phyloP scores from a whole-genome alignment of 2,329 filamentous ascomycete species.

The Microcyclospora tardicrescens region DNA sequence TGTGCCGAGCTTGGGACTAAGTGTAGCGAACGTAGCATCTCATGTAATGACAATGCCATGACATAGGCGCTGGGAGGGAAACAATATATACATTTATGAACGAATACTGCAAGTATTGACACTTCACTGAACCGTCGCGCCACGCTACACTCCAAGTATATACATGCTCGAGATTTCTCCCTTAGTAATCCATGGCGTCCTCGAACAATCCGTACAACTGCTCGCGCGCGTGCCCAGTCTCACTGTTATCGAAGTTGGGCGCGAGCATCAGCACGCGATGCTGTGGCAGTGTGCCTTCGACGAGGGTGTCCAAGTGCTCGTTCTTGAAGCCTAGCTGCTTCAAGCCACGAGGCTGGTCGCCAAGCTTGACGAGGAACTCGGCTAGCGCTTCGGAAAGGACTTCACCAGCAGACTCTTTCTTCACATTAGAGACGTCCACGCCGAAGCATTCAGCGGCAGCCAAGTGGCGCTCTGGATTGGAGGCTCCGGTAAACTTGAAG shows the following conservation, averaged over 20 bases:
- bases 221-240: conserved; percentile 36
- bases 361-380: conserved; percentile 67
- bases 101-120: too few relatives aligned
- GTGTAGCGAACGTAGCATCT: too few relatives aligned
- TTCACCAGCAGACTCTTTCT: conserved; percentile 78
- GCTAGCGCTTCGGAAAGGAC: conserved; percentile 72
- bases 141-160: too few relatives aligned
- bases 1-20: too few relatives aligned
- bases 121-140: too few relatives aligned
- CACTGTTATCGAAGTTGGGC: conserved; percentile 51
- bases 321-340: conserved; percentile 68
- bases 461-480: conserved; percentile 84
- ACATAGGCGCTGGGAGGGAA: too few relatives aligned
- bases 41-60: too few relatives aligned
- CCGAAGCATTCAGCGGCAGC: conserved; percentile 83
- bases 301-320: conserved; percentile 65
- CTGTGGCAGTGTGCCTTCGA: conserved; percentile 92
- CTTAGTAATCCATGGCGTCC: conserved; percentile 32
- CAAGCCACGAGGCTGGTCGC: conserved; percentile 80
- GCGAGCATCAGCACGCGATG: conserved; percentile 81
- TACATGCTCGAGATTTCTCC: too few relatives aligned
- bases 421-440: conserved; percentile 76
- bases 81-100: too few relatives aligned
- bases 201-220: conserved; percentile 36
- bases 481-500: conserved; percentile 82